These are phyloP conservation scores for Lycium ferocissimum DNA, from an alignment of 257 asterid species.

Conservation along the genomic window DNA sequence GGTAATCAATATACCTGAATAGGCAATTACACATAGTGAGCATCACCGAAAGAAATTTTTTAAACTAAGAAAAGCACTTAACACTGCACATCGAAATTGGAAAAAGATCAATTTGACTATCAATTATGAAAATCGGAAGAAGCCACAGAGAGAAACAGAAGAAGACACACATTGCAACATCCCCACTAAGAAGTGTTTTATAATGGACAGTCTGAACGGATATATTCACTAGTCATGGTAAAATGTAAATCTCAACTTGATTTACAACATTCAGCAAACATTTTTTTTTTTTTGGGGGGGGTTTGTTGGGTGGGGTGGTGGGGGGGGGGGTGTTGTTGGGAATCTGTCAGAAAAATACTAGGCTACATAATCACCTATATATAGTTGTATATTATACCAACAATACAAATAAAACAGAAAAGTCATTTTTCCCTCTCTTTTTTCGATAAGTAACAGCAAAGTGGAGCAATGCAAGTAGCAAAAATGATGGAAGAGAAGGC, in stretches of 20 bases:
- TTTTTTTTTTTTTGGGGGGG: neutral
- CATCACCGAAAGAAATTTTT: neutral
- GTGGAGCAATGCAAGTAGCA: too few relatives aligned
- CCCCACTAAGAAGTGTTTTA: neutral
- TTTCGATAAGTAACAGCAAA: too few relatives aligned
- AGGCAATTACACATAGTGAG: conserved; percentile 44
- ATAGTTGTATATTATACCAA: too few relatives aligned
- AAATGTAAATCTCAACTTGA: neutral
- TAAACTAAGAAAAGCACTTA: neutral
- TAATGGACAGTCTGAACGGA: neutral
- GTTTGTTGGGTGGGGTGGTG: too few relatives aligned
- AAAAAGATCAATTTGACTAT: neutral
- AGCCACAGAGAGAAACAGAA: neutral
- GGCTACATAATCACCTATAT: neutral
- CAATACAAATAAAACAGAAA: too few relatives aligned
- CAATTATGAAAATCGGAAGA: neutral
- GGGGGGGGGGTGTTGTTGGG: neutral
- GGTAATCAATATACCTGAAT: conserved; percentile 92
- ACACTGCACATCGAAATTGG: neutral
- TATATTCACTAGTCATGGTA: neutral
- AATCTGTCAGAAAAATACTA: neutral
- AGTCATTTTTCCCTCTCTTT: too few relatives aligned
- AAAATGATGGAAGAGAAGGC: too few relatives aligned
- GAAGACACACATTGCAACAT: neutral
- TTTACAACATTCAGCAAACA: neutral